Evolutionary conservation across 2,329 filamentous ascomycete genomes (phyloP).

Genomic region (Gyromitra esculenta): DNA sequence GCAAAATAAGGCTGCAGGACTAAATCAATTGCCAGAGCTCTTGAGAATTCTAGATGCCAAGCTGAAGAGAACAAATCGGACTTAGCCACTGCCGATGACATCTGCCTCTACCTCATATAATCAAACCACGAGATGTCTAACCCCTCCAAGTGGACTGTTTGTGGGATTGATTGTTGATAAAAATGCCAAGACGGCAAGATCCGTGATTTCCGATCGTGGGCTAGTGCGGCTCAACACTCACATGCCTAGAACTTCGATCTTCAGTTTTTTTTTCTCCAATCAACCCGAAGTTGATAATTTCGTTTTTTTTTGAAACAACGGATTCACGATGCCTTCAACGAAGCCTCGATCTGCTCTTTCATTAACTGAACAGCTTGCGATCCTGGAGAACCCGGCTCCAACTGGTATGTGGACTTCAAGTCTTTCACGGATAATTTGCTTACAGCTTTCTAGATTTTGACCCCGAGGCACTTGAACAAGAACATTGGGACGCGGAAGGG

Average conservation of each 20-base stretch:
- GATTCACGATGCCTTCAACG: slow-evolving; percentile 40
- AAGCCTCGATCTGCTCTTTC: slow-evolving; percentile 55
- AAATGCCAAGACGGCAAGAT: slow-evolving; percentile 25
- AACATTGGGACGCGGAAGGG: slow-evolving; percentile 66
- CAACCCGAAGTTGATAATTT: not conserved
- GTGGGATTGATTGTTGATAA: not conserved
- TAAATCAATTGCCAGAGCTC: too few species aligned
- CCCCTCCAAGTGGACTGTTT: too few species aligned
- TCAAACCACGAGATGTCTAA: too few species aligned
- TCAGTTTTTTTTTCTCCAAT: slow-evolving; percentile 32
- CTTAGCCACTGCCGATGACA: too few species aligned
- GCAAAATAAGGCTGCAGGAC: too few species aligned
- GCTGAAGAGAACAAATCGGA: too few species aligned
- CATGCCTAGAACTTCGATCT: slow-evolving; percentile 1
- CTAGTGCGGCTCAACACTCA: slow-evolving; percentile 44
- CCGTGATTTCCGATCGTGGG: not conserved
- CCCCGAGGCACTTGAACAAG: slow-evolving; percentile 67
- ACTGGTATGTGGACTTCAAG: slow-evolving; percentile 52
- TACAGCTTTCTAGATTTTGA: slow-evolving; percentile 60
- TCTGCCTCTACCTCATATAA: too few species aligned
- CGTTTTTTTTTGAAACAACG: slow-evolving; percentile 4
- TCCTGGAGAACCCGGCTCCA: slow-evolving; percentile 57
- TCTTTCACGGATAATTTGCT: slow-evolving; percentile 40
- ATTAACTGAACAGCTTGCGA: slow-evolving; percentile 55
- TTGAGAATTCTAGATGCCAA: too few species aligned